Evolutionary conservation across 2,329 filamentous ascomycete species (phyloP), one percentile per base, ranked within the genome.

Genomic region (Pseudocercospora musae): DNA sequence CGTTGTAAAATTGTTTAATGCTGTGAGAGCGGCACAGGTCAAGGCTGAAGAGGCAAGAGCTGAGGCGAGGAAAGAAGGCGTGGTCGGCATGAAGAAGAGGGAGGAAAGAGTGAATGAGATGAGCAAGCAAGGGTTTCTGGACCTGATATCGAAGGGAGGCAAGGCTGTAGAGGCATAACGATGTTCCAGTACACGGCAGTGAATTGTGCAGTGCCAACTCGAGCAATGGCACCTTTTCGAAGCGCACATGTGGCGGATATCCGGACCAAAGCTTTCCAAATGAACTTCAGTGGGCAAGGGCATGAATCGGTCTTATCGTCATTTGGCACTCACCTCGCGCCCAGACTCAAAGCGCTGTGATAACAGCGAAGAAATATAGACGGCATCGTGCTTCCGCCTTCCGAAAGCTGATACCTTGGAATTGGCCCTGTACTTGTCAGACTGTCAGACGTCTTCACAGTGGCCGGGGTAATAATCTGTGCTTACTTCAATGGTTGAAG

Each of bases 1-100:
- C 85, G 95, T 99, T 44, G 89, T 98, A 23, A 96, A 94, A 81
- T 82, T 99, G 62, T 99, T 99, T 79, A 97, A 98, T 76, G 95
- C 95, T 0, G 92, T 99, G 31, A 84, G 94, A 49, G 91, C 91
- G 21, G 93, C 95, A 13, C 95, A 99, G 78, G 90, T 97, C 61
- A 91, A 93, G 77, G 93, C 89, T 2, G 85, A 89, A 62, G 88
- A 94, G 77, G 89, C 92, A 4, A 88, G 90, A 73, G 86, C 82
- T 75, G 85, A 86, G 68, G 84, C 87, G 54, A 85, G 85, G 76
- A 87, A 86, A 69, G 85, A 88, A 64, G 90, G 92, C 3, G 81
- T 96, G 0, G 84, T 96, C 31, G 94, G 94, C 1, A 87, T 92
- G 72, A 85, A 84, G 65, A 87, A 90, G 76, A 86, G 92, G 68